Conservation (phyloP, 2,329 filamentous ascomycete genomes). For the Elsinoe ampelina region DNA sequence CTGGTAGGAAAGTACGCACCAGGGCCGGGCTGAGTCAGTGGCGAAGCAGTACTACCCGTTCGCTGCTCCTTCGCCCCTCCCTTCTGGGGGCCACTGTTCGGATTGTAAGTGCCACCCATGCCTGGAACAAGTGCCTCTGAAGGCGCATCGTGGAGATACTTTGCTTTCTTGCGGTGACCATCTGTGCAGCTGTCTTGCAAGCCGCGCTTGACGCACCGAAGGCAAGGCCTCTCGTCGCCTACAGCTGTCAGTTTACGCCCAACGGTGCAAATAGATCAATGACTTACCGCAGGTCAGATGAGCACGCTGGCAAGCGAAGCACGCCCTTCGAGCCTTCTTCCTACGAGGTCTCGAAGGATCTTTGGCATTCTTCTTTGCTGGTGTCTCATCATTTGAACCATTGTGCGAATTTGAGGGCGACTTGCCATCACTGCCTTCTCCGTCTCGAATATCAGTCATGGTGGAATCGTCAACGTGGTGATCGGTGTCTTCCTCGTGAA, state of each 20-base stretch:
- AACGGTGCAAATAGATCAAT: background rate
- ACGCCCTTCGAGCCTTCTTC: conserved; percentile 93
- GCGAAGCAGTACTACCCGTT: conserved; percentile 1
- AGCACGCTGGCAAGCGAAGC: conserved; percentile 92
- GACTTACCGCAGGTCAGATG: conserved; percentile 96
- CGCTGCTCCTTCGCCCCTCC: conserved; percentile 18
- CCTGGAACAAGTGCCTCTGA: conserved; percentile 83
- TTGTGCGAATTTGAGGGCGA: conserved; percentile 27
- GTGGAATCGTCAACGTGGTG: conserved; percentile 29
- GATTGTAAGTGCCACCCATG: conserved; percentile 57
- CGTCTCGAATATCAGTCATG: conserved; percentile 36
- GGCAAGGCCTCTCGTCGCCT: conserved; percentile 94
- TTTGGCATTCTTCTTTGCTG: conserved; percentile 53
- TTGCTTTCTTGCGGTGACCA: conserved; percentile 95
- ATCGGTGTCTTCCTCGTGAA: conserved; percentile 31
- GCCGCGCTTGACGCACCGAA: conserved; percentile 86
- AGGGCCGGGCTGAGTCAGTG: conserved; percentile 20
- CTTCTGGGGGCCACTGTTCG: conserved; percentile 29
- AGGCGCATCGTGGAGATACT: conserved; percentile 94
- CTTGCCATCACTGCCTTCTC: conserved; percentile 30
- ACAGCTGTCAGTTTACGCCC: conserved; percentile 14
- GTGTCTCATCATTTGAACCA: conserved; percentile 25
- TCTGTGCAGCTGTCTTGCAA: conserved; percentile 89
- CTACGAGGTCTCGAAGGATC: conserved; percentile 80
- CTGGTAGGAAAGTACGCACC: conserved; percentile 12